These are phyloP conservation scores for Echeveria elegans DNA, from an alignment of 164 flowering plant genomes.

Conservation along the genomic window DNA sequence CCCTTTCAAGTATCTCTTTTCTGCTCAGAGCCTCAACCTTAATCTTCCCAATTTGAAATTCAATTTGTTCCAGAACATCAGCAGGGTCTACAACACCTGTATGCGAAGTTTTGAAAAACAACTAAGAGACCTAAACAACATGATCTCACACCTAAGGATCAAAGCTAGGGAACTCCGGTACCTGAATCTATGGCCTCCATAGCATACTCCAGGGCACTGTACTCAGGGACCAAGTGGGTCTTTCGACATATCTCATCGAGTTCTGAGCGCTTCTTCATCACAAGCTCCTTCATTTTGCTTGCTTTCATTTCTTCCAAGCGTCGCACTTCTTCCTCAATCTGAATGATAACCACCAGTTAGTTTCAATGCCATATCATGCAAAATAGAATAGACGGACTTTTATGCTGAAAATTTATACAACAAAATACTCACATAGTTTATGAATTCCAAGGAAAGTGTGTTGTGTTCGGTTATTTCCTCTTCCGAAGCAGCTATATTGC, in stretches of 20 bases:
- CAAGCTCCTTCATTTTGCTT: conserved; percentile 8
- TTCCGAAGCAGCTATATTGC: conserved; percentile 5
- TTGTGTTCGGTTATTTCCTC: conserved; percentile 1
- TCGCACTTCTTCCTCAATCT: conserved; percentile 7
- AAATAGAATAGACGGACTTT: neutral
- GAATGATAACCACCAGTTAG: neutral
- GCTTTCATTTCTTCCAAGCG: conserved; percentile 8
- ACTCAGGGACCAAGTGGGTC: conserved; percentile 25
- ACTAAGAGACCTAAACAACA: neutral
- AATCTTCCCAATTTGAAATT: conserved; percentile 44
- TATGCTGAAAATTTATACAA: neutral
- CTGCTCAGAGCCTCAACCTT: conserved; percentile 69
- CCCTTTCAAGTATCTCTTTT: conserved; percentile 73
- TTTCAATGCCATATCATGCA: neutral
- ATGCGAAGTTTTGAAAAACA: neutral
- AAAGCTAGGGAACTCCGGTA: conserved; percentile 8
- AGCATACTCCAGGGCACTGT: conserved; percentile 15
- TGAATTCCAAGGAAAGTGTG: neutral
- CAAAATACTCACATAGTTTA: neutral
- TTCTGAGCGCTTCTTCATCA: conserved; percentile 5
- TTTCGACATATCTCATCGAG: neutral
- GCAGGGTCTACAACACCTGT: conserved; percentile 50
- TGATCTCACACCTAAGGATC: neutral
- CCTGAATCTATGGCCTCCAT: conserved; percentile 38
- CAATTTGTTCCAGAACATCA: conserved; percentile 46